Conservation (phyloP, 139 green algal genomes). For the Asterochloris sp. region DNA sequence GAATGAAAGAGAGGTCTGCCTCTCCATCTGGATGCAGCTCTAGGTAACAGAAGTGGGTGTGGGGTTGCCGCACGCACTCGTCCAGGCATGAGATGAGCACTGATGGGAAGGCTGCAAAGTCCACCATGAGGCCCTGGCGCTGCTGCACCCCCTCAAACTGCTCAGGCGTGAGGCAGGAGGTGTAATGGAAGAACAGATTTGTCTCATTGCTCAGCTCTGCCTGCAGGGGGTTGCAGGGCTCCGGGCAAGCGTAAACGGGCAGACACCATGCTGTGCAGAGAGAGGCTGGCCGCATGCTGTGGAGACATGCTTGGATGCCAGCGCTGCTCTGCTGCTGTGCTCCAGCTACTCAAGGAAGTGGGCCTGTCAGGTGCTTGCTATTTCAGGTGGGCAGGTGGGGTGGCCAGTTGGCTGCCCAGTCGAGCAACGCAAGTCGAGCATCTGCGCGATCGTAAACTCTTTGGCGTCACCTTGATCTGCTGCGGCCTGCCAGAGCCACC, state of each 20-base stretch:
- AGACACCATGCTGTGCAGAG: too few relatives aligned
- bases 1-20: constrained; percentile 61
- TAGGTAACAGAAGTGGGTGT: constrained; percentile 54
- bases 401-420: too few relatives aligned
- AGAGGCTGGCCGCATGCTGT: too few relatives aligned
- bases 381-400: too few relatives aligned
- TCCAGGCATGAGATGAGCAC: constrained; percentile 63
- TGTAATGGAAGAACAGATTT: constrained; percentile 74
- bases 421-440: too few relatives aligned
- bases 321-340: too few relatives aligned
- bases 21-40: constrained; percentile 51
- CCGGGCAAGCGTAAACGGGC: too few relatives aligned
- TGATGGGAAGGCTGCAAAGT: constrained; percentile 53
- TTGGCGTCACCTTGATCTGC: neutral
- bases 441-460: too few relatives aligned
- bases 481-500: neutral
- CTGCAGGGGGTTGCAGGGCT: constrained; percentile 9
- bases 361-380: too few relatives aligned
- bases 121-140: constrained; percentile 65
- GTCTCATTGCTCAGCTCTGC: constrained; percentile 62
- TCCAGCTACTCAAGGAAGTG: too few relatives aligned
- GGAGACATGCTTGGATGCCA: too few relatives aligned
- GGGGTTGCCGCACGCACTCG: constrained; percentile 55
- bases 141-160: constrained; percentile 50
- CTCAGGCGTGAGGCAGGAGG: constrained; percentile 39